A percentile compares a stretch with the other conserved stretches of the same genome.
phyloP scores from a whole-genome alignment of 2,329 filamentous ascomycete genomes.

The Cadophora sp. region DNA sequence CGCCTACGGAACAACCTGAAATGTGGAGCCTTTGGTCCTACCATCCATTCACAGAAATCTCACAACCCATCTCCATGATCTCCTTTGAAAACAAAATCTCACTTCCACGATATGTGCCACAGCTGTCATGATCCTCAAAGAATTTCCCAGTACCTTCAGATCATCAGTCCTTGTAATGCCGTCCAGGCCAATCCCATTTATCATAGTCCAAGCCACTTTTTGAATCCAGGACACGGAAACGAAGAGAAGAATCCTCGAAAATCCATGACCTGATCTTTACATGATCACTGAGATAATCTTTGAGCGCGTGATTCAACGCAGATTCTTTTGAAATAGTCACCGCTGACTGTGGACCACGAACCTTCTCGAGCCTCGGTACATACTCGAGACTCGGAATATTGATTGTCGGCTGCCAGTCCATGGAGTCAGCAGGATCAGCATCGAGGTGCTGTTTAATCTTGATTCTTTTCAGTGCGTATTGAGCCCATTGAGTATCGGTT shows the following conservation, averaged over 20 bases:
- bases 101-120: too few species aligned
- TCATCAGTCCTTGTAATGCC: too few species aligned
- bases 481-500: conserved; percentile 7
- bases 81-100: too few species aligned
- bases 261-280: background rate
- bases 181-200: background rate
- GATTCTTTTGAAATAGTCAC: background rate
- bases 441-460: background rate
- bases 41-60: too few species aligned
- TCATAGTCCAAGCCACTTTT: too few species aligned
- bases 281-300: background rate
- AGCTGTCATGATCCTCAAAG: too few species aligned
- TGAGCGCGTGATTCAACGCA: too few species aligned
- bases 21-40: too few species aligned
- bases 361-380: background rate
- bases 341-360: background rate
- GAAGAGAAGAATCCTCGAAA: background rate
- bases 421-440: background rate
- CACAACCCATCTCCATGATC: too few species aligned
- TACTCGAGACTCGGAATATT: conserved; percentile 7
- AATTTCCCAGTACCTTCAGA: too few species aligned
- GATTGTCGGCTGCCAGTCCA: conserved; percentile 14
- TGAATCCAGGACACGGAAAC: too few species aligned
- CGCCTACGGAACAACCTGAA: too few species aligned
- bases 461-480: background rate